These are phyloP conservation scores for Lachnellula willkommii DNA, from an alignment of 2,329 filamentous ascomycete genomes.

Conservation along the genomic window DNA sequence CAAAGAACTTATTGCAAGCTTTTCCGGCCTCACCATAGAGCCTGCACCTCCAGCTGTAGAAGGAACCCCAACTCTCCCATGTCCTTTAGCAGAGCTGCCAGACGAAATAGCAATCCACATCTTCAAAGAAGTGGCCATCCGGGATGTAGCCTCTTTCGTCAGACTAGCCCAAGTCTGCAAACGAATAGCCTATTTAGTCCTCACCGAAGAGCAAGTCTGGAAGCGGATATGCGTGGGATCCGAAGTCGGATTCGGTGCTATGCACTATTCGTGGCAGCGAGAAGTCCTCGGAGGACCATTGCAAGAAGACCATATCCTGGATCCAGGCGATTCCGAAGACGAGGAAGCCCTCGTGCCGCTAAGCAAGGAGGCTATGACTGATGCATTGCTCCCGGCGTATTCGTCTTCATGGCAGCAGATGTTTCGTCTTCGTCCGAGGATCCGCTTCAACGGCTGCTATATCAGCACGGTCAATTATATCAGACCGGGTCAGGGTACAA, in stretches of 20 bases:
- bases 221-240: slow-evolving; percentile 63
- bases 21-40: slow-evolving; percentile 64
- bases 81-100: slow-evolving; percentile 71
- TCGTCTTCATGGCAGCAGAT: slow-evolving; percentile 57
- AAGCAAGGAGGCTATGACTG: slow-evolving; percentile 17
- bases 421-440: slow-evolving; percentile 75
- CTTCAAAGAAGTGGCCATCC: slow-evolving; percentile 62
- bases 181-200: slow-evolving; percentile 76
- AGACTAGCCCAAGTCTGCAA: slow-evolving; percentile 80
- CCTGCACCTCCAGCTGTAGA: slow-evolving; percentile 64
- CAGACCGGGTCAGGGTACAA: slow-evolving; percentile 68
- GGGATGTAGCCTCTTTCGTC: slow-evolving; percentile 71
- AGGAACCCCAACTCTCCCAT: slow-evolving; percentile 67
- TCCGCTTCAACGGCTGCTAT: slow-evolving; percentile 94
- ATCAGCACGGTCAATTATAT: slow-evolving; percentile 96
- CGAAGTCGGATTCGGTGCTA: slow-evolving; percentile 73
- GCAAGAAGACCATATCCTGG: slow-evolving; percentile 18
- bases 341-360: slow-evolving; percentile 4
- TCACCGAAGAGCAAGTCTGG: slow-evolving; percentile 83
- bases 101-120: slow-evolving; percentile 82
- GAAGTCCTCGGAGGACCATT: slow-evolving; percentile 53
- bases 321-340: slow-evolving; percentile 5
- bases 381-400: slow-evolving; percentile 39
- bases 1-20: slow-evolving; percentile 69
- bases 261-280: slow-evolving; percentile 74